Base-by-base conservation (phyloP, 2,329 filamentous ascomycete species). In the Botrytis fragariae region DNA sequence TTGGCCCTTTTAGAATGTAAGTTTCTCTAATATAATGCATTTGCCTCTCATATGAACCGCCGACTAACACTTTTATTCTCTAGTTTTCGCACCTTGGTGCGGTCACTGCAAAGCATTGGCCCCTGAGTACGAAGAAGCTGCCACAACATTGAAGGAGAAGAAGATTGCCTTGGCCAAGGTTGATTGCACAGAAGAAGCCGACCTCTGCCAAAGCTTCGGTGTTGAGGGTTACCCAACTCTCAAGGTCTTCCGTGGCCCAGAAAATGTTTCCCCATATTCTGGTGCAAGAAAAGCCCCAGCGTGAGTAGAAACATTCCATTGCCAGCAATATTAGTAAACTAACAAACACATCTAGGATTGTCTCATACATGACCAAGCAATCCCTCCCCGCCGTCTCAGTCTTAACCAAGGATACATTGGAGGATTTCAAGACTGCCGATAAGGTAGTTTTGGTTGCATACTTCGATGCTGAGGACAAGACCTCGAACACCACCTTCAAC, bases 71-170 rank as follows among this genome's bases (percentile, higher is more conserved):
- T 67, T 70, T 22, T 22, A 44, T 67, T 44, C 60, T 72, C 72
- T 76, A 94, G 92, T 98, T 90, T 98, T 93, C 83, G 95, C 95
- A 78, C 81, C 81, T 76, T 82, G 81, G 81, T 82, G 80, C 77
- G 95, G 95, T 78, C 95, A 98, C 89, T 98, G 95, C 92, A 98
- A 99, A 88, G 95, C 95, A 75, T 93, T 99, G 78, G 96, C 93
- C 76, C 93, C 93, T 82, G 93, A 96, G 85, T 97, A 96, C 84
- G 93, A 97, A 86, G 90, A 93, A 83, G 93, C 93, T 70, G 93
- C 93, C 69, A 95, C 93, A 44, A 87, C 90, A 45, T 87, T 97
- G 77, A 95, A 95, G 88, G 92, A 94, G 85, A 96, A 95, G 90
- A 88, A 92, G 83, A 95, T 96, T 84, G 89, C 88, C 81, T 87